Percentiles rank a stretch among this genome's conserved stretches.
Evolutionary conservation across 805 yeast species (phyloP).

Genomic region (Suhomyces canberraensis): DNA sequence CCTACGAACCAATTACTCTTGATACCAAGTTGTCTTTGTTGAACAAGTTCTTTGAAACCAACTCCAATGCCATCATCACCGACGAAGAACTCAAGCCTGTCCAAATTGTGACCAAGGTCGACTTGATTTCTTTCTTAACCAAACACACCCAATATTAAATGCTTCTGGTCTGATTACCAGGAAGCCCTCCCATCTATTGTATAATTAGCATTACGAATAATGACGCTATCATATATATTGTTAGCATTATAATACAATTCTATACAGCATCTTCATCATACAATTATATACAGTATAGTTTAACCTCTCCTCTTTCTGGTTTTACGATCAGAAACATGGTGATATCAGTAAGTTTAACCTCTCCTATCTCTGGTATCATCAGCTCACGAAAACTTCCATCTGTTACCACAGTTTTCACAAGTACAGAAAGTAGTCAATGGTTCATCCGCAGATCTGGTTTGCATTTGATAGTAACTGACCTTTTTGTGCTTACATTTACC

Average conservation of each 20-base stretch:
- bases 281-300: too few species aligned
- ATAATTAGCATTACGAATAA: not conserved
- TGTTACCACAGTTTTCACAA: slow-evolving; percentile 94
- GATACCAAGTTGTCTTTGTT: slow-evolving; percentile 64
- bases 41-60: slow-evolving; percentile 78
- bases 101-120: slow-evolving; percentile 86
- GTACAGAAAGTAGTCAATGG: slow-evolving; percentile 98
- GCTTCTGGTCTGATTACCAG: too few species aligned
- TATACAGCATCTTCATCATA: slow-evolving; percentile 1
- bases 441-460: slow-evolving; percentile 98
- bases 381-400: slow-evolving; percentile 91
- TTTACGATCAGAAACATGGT: too few species aligned
- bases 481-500: slow-evolving; percentile 97
- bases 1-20: slow-evolving; percentile 62
- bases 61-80: slow-evolving; percentile 80
- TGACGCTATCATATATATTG: not conserved
- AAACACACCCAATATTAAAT: slow-evolving; percentile 23
- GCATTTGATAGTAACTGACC: slow-evolving; percentile 96
- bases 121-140: slow-evolving; percentile 57
- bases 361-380: too few species aligned
- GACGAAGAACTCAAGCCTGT: slow-evolving; percentile 67
- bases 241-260: slow-evolving; percentile 3
- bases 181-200: too few species aligned
- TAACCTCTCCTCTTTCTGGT: too few species aligned
- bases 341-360: too few species aligned